A percentile compares a stretch with the other conserved stretches of the same genome.
These are phyloP conservation scores for Chrysosporium keratinophilum DNA, from an alignment of 2,329 filamentous ascomycete species.

Conservation along the genomic window DNA sequence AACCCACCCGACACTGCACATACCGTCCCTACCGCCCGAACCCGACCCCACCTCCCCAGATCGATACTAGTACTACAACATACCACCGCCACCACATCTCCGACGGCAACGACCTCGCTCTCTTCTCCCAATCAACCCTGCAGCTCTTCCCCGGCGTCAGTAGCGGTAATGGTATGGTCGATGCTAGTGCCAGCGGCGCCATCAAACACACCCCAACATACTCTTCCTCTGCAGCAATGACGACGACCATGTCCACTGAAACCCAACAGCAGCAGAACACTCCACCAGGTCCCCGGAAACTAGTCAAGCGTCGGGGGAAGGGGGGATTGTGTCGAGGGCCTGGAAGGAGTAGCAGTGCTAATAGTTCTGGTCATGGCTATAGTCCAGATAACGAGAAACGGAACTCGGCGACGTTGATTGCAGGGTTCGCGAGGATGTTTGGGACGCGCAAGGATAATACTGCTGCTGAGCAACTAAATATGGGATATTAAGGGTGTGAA, in stretches of 20 bases:
- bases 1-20: neutral
- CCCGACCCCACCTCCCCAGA: neutral
- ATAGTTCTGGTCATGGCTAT: neutral
- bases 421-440: neutral
- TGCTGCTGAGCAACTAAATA: too few relatives aligned
- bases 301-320: neutral
- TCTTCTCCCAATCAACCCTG: neutral
- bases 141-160: neutral
- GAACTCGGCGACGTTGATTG: neutral
- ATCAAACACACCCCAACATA: too few relatives aligned
- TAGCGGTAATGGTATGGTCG: too few relatives aligned
- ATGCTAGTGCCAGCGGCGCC: too few relatives aligned
- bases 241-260: neutral
- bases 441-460: neutral
- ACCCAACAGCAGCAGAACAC: neutral
- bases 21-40: neutral
- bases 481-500: too few relatives aligned
- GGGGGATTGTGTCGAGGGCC: neutral
- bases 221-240: too few relatives aligned
- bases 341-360: neutral
- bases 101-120: neutral
- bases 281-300: neutral
- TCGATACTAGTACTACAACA: too few relatives aligned
- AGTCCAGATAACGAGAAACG: neutral
- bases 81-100: too few relatives aligned